Evolutionary conservation across 2,329 filamentous ascomycete genomes (phyloP), one percentile per base, ranked within the genome.

Genomic region (Akanthomyces muscarius): DNA sequence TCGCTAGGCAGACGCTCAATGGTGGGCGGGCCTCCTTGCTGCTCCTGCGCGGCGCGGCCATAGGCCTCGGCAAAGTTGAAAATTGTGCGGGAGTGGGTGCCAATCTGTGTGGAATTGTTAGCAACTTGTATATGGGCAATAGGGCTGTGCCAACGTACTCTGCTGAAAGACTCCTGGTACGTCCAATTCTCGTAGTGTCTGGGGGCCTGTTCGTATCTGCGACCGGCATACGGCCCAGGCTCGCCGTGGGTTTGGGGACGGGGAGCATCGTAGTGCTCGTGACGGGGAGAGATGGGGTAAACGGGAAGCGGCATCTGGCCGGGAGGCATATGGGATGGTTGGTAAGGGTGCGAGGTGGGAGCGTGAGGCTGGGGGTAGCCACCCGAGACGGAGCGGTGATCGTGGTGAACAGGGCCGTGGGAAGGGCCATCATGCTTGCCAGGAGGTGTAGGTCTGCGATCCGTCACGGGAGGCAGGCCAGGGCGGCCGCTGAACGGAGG

Each of bases 31-130:
- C 77, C 75, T 6, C 81, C 79, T 67, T 86, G 83, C 66, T 86
- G 82, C 66, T 86, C 84, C 11, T 81, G 79, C 2, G 83, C 83
- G 28, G 84, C 78, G 55, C 80, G 78, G 6, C 76, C 75, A 60
- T 85, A 86, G 1, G 80, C 81, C 66, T 86, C 83, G 41, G 83
- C 81, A 68, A 86, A 86, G 65, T 82, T 82, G 68, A 77, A 82
- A 10, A 86, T 76, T 1, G 82, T 85, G 42, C 83, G 79, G 18
- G 82, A 80, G 4, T 78, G 77, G 61, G 77, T 78, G 50, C 77
- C 78, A 67, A 86, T 82, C 83, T 86, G 70, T 45, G 18, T 0
- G 33, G 11, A 41, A 21, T 55, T 48, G 63, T 70, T 56, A 73
- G 69, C 60, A 60, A 36, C 30, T 10, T 4, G 33, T 6, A 16